Evolutionary conservation across 108 stramenopile genomes (phyloP), one percentile per base, ranked within the genome.

Genomic region (Conticribra guillardii): DNA sequence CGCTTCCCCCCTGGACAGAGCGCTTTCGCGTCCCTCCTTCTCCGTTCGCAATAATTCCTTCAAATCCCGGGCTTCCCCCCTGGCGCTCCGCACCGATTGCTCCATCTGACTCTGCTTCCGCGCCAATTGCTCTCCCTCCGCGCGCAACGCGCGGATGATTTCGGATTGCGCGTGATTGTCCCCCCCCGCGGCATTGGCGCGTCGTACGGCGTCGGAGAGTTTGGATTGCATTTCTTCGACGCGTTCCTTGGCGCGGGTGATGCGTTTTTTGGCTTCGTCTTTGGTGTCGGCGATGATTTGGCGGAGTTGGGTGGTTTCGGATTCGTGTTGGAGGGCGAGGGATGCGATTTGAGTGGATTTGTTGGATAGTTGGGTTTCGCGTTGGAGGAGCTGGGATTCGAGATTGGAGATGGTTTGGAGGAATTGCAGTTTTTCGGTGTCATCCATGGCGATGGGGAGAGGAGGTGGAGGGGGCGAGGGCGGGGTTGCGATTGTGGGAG

Each of bases 91-190:
- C 17, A 93, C 89, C 0, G 84, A 74, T 64, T 87, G 78, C 56
- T 93, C 92, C 92, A 93, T 93, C 44, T 80, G 76, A 32, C 80
- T 64, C 59, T 93, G 92, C 50, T 90, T 93, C 26, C 56, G 64
- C 21, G 89, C 89, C 54, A 93, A 56, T 41, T 79, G 74, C 64
- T 90, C 82, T 62, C 92, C 92, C 71, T 93, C 92, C 22, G 75
- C 84, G 16, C 89, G 76, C 8, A 93, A 60, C 0, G 79, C 92
- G 15, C 71, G 23, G 55, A 93, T 89, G 30, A 92, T 67, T 41
- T 79, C 80, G 1, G 71, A 78, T 60, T 92, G 84, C 56, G 79
- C 69, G 47, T 53, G 74, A 5, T 33, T 57, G 16, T 18, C 19
- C 18, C 81, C 80, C 22, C 75, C 65, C 9, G 58, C 69, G 11